These are phyloP conservation scores for Buxus sempervirens DNA, from an alignment of 164 flowering plant species.

Conservation along the genomic window DNA sequence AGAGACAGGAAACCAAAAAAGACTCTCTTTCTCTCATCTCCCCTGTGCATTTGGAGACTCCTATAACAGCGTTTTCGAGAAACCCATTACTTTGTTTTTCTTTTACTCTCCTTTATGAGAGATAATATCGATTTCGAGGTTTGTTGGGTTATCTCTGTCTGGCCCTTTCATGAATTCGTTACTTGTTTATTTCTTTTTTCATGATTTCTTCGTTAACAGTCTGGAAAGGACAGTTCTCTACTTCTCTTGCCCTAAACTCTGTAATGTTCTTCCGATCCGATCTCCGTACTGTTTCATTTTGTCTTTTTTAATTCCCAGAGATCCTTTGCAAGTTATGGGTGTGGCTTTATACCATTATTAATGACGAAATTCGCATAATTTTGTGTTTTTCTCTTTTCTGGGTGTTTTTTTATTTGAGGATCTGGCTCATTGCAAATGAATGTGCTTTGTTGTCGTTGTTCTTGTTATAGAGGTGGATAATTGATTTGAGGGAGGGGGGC, in stretches of 20 bases:
- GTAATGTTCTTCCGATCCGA: slow-evolving; percentile 28
- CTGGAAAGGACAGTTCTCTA: slow-evolving; percentile 18
- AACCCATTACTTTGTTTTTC: neutral
- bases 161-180: neutral
- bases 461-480: neutral
- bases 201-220: neutral
- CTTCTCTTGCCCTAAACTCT: slow-evolving; percentile 26
- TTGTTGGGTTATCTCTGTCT: neutral
- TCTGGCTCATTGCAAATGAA: slow-evolving; percentile 10
- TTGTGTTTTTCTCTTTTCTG: neutral
- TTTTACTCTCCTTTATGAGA: neutral
- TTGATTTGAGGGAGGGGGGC: slow-evolving; percentile 7
- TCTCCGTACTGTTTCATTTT: slow-evolving; percentile 19
- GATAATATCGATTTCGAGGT: slow-evolving; percentile 4
- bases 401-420: neutral
- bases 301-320: neutral
- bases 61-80: neutral
- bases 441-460: neutral
- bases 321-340: neutral
- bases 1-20: slow-evolving; percentile 7
- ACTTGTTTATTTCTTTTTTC: too few relatives aligned
- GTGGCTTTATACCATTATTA: neutral
- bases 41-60: slow-evolving; percentile 9
- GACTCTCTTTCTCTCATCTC: slow-evolving; percentile 17
- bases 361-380: neutral